Base-by-base conservation (phyloP, 2,329 filamentous ascomycete genomes). In the Fusarium sp. region DNA sequence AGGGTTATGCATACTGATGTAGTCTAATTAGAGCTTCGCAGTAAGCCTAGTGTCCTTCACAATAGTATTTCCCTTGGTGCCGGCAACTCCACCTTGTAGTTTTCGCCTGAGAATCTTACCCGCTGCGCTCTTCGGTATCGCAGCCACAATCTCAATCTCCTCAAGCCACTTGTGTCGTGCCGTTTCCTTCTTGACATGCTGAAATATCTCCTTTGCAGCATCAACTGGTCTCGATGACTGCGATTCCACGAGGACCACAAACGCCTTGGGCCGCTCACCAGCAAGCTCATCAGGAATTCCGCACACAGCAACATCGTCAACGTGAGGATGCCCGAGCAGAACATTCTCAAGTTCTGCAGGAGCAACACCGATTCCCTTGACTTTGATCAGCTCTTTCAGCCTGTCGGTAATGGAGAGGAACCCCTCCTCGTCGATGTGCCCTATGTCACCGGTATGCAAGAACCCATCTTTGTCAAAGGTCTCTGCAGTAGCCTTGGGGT, bases 371-470 rank as follows among this genome's bases (percentile, higher is more conserved):
- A 42, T n/a, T 5, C 60, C 60, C 11, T 54, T 65, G 9, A 65
- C 62, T 6, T 65, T 65, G 10, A 65, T 65, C n/a, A 65, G 44
- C 21, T 65, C 62, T 6, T 65, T 65, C 4, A 65, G 2, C 5
- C 62, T 21, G 2, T 65, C 62, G 4, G 37, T 34, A 4, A 64
- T 65, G 1, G 26, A 14, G 2, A 64, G 9, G 12, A 65, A 45
- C 0, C 62, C 59, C 2, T 64, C 26, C 2, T 52, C 7, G 3
- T 65, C 31, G 4, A 64, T 14, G 4, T 12, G 28, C 3, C 62
- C 62, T 25, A 65, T 46, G 12, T 65, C 60, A 0, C 62, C 62
- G 0, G 62, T 65, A 1, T 34, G 44, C 2, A 65, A 10, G 11
- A 64, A 65, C 0, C 46, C 62, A 16, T 58, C 28, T 2, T 30